Base-by-base conservation (phyloP, 108 stramenopile genomes). In the Nannochloropsis oceanica region DNA sequence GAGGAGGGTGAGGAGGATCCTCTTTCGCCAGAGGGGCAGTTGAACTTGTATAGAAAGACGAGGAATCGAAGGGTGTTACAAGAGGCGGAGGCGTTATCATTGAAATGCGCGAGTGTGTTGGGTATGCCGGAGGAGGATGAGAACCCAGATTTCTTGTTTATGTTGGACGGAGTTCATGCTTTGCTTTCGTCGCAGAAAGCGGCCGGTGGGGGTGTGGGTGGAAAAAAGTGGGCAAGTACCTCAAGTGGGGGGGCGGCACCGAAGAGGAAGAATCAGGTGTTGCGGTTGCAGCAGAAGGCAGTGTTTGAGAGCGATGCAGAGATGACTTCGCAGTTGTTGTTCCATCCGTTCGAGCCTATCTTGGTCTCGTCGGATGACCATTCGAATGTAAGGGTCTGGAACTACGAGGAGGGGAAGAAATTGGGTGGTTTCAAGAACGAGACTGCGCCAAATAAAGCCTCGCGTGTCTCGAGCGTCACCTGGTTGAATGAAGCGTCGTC, bases 301-400 rank as follows among this genome's bases (percentile, higher is more conserved):
- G 83, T 96, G 2, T 82, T 98, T 18, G 91, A 90, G 82, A 96
- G 92, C 86, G 86, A 86, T 42, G 91, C 88, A 73, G 22, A 73
- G 25, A 93, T 90, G 83, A 95, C 95, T 8, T 93, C 93, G 13
- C 90, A 94, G 86, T 86, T 98, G 79, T 86, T 89, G 22, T 97
- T 98, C 84, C 97, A 98, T 90, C 92, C 96, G 2, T 98, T 93
- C 86, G 96, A 98, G 90, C 92, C 96, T 84, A 90, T 92, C 22
- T 88, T 98, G 25, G 91, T 95, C 82, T 93, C 93, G 25, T 94
- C 94, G 42, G 95, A 94, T 83, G 92, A 93, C 43, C 44, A 85
- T 42, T 92, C 94, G 84, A 89, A 90, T 43, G 85, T 98, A n/a
- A 92, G 93, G 24, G 85, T 96, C 43, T 98, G 95, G 95, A 91